A percentile compares a stretch with the other conserved stretches of the same genome.
Conservation (phyloP, 805 yeast species). For the Candida hispaniensis region DNA sequence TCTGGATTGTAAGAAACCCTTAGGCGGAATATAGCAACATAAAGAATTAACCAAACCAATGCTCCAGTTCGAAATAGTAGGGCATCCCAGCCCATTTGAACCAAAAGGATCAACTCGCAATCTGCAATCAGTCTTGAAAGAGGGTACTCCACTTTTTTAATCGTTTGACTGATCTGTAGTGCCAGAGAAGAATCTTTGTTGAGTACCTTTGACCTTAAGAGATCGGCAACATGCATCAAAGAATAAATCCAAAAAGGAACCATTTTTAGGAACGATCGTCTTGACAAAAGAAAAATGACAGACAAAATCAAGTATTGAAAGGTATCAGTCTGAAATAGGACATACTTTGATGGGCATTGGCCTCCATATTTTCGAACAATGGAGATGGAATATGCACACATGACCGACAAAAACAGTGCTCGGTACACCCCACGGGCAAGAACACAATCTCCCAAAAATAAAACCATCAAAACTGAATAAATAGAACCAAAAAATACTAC, state of each 20-base stretch:
- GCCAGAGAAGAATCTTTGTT: constrained; percentile 19
- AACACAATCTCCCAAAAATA: constrained; percentile 5
- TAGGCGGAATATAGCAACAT: constrained; percentile 52
- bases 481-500: constrained; percentile 4
- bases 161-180: constrained; percentile 31
- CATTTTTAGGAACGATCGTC: constrained; percentile 6
- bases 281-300: constrained; percentile 2
- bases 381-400: constrained; percentile 11
- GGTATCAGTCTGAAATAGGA: constrained; percentile 11
- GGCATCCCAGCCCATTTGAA: constrained; percentile 38
- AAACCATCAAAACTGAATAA: constrained; percentile 2
- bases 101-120: constrained; percentile 37
- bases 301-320: constrained; percentile 14
- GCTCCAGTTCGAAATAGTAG: constrained; percentile 52
- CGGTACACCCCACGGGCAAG: constrained; percentile 33
- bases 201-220: constrained; percentile 6
- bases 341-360: constrained; percentile 11
- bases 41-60: constrained; percentile 41
- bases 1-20: constrained; percentile 62
- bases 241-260: constrained; percentile 14
- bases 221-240: constrained; percentile 13
- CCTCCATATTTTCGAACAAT: constrained; percentile 14
- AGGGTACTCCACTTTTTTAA: constrained; percentile 40
- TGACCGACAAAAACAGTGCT: constrained; percentile 44
- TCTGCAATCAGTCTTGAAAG: constrained; percentile 44